Conservation (phyloP, 257 asterid genomes). For the Rehmannia glutinosa region DNA sequence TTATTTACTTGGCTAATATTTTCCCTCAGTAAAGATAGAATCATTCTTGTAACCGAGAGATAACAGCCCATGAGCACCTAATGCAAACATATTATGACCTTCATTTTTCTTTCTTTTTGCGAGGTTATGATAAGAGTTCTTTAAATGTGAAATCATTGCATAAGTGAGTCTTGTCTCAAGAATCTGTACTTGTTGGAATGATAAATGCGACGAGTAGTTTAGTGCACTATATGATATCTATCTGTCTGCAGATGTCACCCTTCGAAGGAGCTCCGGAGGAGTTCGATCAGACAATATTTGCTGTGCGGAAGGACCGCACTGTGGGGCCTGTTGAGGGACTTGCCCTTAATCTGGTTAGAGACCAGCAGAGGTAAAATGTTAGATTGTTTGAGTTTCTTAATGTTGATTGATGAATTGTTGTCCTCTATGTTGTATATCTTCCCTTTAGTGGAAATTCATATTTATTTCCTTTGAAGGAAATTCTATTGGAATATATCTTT, state of each 20-base stretch:
- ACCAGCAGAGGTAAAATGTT: conserved; percentile 73
- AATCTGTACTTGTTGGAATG: background rate
- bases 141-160: background rate
- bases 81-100: background rate
- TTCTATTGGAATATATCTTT: background rate
- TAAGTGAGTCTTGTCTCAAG: background rate
- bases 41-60: background rate
- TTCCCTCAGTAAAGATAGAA: background rate
- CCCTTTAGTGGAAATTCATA: too few species aligned
- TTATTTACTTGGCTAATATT: background rate
- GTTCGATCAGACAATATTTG: conserved; percentile 89
- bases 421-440: conserved; percentile 4
- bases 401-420: background rate
- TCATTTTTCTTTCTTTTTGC: too few species aligned
- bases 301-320: conserved; percentile 50
- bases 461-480: too few species aligned
- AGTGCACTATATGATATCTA: conserved; percentile 1
- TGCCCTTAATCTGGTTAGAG: conserved; percentile 68
- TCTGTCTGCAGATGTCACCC: conserved; percentile 67
- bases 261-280: conserved; percentile 88
- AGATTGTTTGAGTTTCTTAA: conserved; percentile 18
- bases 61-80: background rate
- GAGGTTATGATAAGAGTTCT: background rate
- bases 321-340: conserved; percentile 61
- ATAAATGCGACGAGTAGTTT: background rate